A percentile compares a stretch with the other conserved stretches of the same genome.
Evolutionary conservation across 2,329 filamentous ascomycete species (phyloP).

Genomic region (Sclerotiophoma versabilis): DNA sequence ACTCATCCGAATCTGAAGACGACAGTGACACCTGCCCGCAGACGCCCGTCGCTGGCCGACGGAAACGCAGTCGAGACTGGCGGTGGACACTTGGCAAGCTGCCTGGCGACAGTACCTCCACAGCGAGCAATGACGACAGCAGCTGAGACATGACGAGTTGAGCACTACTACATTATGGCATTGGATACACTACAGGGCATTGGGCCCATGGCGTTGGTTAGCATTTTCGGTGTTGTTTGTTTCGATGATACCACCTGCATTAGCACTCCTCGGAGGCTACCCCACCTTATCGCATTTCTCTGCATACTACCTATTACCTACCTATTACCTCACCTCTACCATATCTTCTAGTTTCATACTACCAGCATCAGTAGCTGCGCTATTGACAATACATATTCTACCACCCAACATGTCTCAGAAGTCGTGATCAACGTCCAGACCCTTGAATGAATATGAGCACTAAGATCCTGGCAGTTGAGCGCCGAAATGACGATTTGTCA

Average conservation of each 20-base stretch:
- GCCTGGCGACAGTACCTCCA: conserved; percentile 29
- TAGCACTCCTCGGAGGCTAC: conserved; percentile 9
- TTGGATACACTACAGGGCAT: conserved; percentile 18
- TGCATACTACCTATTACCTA: conserved; percentile 4
- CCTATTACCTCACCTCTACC: conserved; percentile 2
- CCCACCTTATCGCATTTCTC: conserved; percentile 7
- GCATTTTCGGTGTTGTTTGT: conserved; percentile 39
- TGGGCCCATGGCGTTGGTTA: conserved; percentile 29
- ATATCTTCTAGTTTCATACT: conserved; percentile 17
- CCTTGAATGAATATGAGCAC: conserved; percentile 1
- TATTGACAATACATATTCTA: conserved; percentile 18
- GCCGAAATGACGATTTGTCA: background rate
- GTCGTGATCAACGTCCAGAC: background rate
- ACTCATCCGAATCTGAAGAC: conserved; percentile 54
- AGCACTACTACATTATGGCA: background rate
- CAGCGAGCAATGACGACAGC: conserved; percentile 40
- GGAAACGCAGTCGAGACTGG: conserved; percentile 63
- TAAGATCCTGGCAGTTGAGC: background rate
- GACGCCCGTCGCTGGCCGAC: conserved; percentile 61
- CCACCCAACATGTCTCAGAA: background rate
- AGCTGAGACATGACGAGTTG: conserved; percentile 21
- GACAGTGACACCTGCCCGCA: conserved; percentile 59
- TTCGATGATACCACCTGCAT: conserved; percentile 38
- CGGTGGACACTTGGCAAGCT: conserved; percentile 63
- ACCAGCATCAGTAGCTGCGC: conserved; percentile 17